Base-by-base conservation (phyloP, 495 filamentous ascomycete genomes). In the Halenospora varia region DNA sequence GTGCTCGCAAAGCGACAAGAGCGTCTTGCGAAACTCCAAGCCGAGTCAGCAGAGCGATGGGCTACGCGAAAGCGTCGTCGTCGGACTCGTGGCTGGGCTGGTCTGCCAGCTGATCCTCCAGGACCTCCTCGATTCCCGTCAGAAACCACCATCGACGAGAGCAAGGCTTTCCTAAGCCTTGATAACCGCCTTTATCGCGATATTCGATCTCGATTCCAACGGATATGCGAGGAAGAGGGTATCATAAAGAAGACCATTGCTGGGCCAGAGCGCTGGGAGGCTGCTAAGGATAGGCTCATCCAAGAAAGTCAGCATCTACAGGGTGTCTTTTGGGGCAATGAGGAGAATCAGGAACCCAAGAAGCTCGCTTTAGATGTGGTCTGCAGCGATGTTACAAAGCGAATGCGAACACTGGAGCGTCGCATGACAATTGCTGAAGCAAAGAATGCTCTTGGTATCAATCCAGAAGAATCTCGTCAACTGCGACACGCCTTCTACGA, bases 341-440 rank as follows among this genome's bases (percentile, higher is more conserved):
- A 68, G 11, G 75, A 84, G 39, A 79, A 82, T 45, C 69, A 74
- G n/a, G 85, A 86, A 41, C 62, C 69, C 18, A 73, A 75, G 55
- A 73, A 75, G 18, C 77, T 88, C 50, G 85, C 89, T 0, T 73
- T 94, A 8, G 89, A 94, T 70, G 79, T 89, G 23, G 83, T 94
- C 22, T 89, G 86, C 63, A 84, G 77, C n/a, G 88, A 92, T 68
- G 87, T 92, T 48, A 90, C 87, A 9, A 94, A 94, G 69, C 75
- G 85, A 22, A 87, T 92, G 77, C 77, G 89, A 40, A 85, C 78
- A 0, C 53, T 81, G 25, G 77, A 82, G 53, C 73, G 73, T n/a
- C 71, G 75, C 24, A 83, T 92, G 75, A 86, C 82, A 2, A 79
- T 91, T 46, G 79, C 82, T 25, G 86, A 90, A 57, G 88, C 88